Percentiles rank a stretch among this genome's conserved stretches.
Conservation (phyloP, 495 filamentous ascomycete genomes). For the Barbatosphaeria neglecta region DNA sequence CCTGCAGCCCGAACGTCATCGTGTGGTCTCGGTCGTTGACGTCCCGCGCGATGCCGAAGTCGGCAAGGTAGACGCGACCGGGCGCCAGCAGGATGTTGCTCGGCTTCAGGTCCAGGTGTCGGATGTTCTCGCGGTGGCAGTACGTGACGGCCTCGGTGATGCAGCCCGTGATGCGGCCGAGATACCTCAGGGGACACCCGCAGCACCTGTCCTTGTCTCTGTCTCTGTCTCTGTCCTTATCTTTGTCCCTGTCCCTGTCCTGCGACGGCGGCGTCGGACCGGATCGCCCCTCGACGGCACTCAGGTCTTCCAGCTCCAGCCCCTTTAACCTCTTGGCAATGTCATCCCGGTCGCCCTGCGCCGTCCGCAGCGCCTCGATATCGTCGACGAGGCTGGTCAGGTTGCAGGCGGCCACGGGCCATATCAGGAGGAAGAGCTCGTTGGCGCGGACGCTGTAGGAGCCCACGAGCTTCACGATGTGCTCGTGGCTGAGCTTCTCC, state of each 20-base stretch:
- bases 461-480: conserved; percentile 30
- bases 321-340: conserved; percentile 14
- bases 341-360: conserved; percentile 19
- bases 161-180: conserved; percentile 23
- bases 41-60: conserved; percentile 30
- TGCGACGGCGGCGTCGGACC: background rate
- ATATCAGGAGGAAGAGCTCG: conserved; percentile 26
- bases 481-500: conserved; percentile 29
- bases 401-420: conserved; percentile 31
- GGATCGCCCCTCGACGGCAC: conserved; percentile 6
- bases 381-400: conserved; percentile 25
- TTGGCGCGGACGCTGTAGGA: conserved; percentile 21
- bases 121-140: conserved; percentile 25
- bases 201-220: background rate
- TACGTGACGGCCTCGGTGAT: conserved; percentile 27
- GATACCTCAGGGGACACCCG: conserved; percentile 18
- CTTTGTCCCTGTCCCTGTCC: too few relatives aligned
- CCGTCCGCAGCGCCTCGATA: conserved; percentile 18
- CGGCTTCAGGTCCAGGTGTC: conserved; percentile 32
- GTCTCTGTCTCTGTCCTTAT: too few relatives aligned
- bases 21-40: conserved; percentile 21
- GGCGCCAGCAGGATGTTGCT: conserved; percentile 28
- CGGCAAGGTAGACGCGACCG: conserved; percentile 25
- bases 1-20: conserved; percentile 18
- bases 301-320: conserved; percentile 18